Conservation (phyloP, 805 yeast species). For the Starmerella stellata region DNA sequence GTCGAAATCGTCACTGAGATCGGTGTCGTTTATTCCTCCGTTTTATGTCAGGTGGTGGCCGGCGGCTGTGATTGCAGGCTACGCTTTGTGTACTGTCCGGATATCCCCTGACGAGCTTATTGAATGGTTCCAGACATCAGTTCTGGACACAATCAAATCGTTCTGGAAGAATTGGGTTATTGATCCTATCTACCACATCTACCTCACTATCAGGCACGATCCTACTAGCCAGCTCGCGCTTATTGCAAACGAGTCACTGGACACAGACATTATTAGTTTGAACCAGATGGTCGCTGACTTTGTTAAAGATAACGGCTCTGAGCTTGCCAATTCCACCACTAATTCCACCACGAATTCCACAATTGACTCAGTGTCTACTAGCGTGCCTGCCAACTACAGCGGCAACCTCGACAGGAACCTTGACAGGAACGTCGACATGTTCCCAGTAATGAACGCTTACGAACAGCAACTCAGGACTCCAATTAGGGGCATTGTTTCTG, state of each 20-base stretch:
- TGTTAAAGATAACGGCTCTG: conserved; percentile 24
- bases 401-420: neutral
- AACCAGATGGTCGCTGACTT: conserved; percentile 78
- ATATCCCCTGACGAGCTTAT: conserved; percentile 36
- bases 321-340: too few relatives aligned
- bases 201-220: conserved; percentile 72
- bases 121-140: conserved; percentile 38
- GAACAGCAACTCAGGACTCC: conserved; percentile 62
- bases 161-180: conserved; percentile 72
- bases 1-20: neutral
- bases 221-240: conserved; percentile 54
- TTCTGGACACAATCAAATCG: conserved; percentile 46
- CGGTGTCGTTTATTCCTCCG: conserved; percentile 8
- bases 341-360: too few relatives aligned
- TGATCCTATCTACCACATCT: conserved; percentile 51
- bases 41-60: conserved; percentile 50
- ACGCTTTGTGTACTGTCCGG: conserved; percentile 24
- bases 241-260: conserved; percentile 59
- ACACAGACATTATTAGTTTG: conserved; percentile 59
- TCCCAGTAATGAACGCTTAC: conserved; percentile 61
- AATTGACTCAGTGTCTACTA: too few relatives aligned
- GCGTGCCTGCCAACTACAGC: neutral
- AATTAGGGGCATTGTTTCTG: conserved; percentile 40
- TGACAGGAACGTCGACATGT: conserved; percentile 31
- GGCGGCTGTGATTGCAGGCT: conserved; percentile 25